Evolutionary conservation across 1,284 basidiomycete species (phyloP).

Genomic region (Polyporus tsugae): DNA sequence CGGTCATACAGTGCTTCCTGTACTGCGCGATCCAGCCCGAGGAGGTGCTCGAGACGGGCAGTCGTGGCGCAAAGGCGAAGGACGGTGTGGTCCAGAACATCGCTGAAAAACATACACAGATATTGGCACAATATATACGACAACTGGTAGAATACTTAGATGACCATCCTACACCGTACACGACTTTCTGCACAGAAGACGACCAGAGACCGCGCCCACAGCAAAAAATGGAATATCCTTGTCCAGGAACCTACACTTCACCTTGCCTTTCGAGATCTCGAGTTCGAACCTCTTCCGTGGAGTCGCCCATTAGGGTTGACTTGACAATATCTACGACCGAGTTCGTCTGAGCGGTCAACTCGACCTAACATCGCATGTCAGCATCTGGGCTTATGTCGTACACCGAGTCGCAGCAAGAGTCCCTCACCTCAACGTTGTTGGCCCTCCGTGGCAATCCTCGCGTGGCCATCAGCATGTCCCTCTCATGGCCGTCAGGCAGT

Average conservation of each 20-base stretch:
- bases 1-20: constrained; percentile 91
- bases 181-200: too few relatives aligned
- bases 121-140: too few relatives aligned
- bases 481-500: background rate
- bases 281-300: background rate
- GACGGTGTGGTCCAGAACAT: constrained; percentile 71
- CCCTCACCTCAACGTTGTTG: background rate
- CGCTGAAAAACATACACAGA: too few relatives aligned
- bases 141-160: too few relatives aligned
- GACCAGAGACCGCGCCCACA: too few relatives aligned
- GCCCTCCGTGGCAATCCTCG: background rate
- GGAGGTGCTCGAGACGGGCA: constrained; percentile 85
- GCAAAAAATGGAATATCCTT: too few relatives aligned
- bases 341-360: background rate
- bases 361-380: background rate
- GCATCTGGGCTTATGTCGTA: too few relatives aligned
- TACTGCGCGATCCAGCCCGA: constrained; percentile 89
- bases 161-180: too few relatives aligned
- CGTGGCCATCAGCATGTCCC: background rate
- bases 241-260: too few relatives aligned
- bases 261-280: too few relatives aligned
- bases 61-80: constrained; percentile 41
- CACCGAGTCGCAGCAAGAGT: background rate
- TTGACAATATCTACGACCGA: background rate
- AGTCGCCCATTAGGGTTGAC: background rate